These are phyloP conservation scores for Prunus fruticosa DNA, from an alignment of 306 rosid species.

Conservation along the genomic window DNA sequence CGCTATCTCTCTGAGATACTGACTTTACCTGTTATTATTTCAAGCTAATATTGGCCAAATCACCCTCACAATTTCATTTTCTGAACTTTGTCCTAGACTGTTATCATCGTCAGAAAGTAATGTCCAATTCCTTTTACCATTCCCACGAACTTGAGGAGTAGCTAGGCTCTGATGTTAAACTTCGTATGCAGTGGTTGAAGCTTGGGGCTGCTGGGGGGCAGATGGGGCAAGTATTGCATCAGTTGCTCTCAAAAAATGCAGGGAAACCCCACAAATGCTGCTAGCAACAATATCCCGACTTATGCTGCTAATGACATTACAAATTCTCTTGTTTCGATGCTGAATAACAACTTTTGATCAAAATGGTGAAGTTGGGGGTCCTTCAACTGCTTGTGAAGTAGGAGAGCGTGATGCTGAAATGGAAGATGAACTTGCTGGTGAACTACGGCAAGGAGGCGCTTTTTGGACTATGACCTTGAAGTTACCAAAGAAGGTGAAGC, in stretches of 20 bases:
- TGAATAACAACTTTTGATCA: constrained; percentile 4
- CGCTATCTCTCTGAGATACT: too few species aligned
- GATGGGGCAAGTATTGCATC: constrained; percentile 46
- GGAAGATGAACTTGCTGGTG: constrained; percentile 50
- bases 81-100: not conserved
- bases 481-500: constrained; percentile 64
- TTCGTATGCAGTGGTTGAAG: constrained; percentile 57
- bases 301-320: constrained; percentile 27
- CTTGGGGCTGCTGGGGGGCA: constrained; percentile 46
- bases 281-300: not conserved
- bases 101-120: not conserved
- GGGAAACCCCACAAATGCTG: constrained; percentile 13
- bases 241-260: constrained; percentile 39
- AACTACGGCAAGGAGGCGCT: constrained; percentile 38
- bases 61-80: not conserved
- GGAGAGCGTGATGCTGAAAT: constrained; percentile 46
- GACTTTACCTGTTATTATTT: not conserved
- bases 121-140: not conserved
- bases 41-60: not conserved
- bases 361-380: constrained; percentile 21
- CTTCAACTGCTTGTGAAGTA: constrained; percentile 25
- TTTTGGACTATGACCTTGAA: constrained; percentile 53
- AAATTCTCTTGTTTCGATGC: constrained; percentile 24
- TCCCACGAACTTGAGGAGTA: not conserved
- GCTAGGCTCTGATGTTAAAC: constrained; percentile 20